Conservation (phyloP, 1,284 basidiomycete species). For the Cystobasidiaceae sp. region DNA sequence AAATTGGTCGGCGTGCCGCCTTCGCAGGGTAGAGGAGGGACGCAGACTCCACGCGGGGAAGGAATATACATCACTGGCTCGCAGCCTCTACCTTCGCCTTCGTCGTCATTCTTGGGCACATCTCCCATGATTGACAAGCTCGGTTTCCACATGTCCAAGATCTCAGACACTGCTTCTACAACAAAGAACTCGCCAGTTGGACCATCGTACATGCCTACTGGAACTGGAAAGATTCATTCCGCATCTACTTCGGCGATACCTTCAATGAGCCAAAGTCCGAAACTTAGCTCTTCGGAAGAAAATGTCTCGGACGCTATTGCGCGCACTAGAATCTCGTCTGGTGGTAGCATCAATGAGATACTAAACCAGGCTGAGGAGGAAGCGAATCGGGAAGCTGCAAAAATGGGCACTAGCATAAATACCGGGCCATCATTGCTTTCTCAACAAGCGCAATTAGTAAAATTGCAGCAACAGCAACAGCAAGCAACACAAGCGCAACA, state of each 20-base stretch:
- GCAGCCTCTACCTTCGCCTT: conserved; percentile 79
- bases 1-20: conserved; percentile 93
- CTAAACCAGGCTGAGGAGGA: conserved; percentile 11
- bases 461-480: conserved; percentile 8
- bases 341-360: conserved; percentile 7
- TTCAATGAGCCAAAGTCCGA: conserved; percentile 1
- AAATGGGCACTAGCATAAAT: background rate
- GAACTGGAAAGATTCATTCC: background rate
- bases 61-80: conserved; percentile 86
- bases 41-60: conserved; percentile 89
- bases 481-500: background rate
- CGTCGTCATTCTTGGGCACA: conserved; percentile 61
- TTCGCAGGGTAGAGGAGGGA: conserved; percentile 88
- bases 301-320: conserved; percentile 26
- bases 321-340: conserved; percentile 10
- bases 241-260: background rate
- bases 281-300: conserved; percentile 18
- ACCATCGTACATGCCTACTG: background rate
- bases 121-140: conserved; percentile 82
- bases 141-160: conserved; percentile 82
- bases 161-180: conserved; percentile 41
- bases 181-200: conserved; percentile 4
- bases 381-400: conserved; percentile 6
- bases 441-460: conserved; percentile 38
- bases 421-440: conserved; percentile 46